Percentiles rank a stretch among this genome's conserved stretches.
These are phyloP conservation scores for Globisporangium polare DNA, from an alignment of 352 stramenopile genomes.

Conservation along the genomic window DNA sequence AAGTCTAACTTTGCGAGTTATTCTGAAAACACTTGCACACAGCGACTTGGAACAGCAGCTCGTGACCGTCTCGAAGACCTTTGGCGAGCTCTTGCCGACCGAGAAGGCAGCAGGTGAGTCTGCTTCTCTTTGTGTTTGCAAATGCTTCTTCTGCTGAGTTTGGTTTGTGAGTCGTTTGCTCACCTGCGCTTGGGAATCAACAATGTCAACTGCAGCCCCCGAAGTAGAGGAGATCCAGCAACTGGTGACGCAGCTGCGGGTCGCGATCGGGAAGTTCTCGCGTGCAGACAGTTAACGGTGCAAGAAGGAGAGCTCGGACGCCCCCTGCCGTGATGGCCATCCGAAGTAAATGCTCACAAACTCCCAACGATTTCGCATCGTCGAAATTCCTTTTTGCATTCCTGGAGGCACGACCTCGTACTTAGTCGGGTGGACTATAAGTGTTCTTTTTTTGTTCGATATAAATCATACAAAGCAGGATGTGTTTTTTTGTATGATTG, in stretches of 20 bases:
- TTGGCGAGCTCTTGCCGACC: conserved; percentile 14
- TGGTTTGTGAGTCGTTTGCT: background rate
- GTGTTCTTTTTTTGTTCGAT: too few species aligned
- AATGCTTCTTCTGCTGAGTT: conserved; percentile 3
- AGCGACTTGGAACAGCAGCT: conserved; percentile 32
- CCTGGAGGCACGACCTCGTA: background rate
- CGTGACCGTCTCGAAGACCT: conserved; percentile 13
- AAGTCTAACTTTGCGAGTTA: background rate
- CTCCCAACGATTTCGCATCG: too few species aligned
- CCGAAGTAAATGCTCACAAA: background rate
- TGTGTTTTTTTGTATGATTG: too few species aligned
- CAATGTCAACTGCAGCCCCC: conserved; percentile 12
- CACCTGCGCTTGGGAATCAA: background rate
- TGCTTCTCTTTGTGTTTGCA: background rate
- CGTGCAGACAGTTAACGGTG: background rate
- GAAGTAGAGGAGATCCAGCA: conserved; percentile 40
- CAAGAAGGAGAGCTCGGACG: background rate
- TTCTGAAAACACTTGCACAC: background rate
- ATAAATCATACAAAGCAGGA: too few species aligned
- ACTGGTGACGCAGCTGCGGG: conserved; percentile 28
- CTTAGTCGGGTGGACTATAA: too few species aligned
- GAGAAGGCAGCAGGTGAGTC: conserved; percentile 12
- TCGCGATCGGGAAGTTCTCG: conserved; percentile 26
- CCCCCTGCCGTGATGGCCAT: background rate
- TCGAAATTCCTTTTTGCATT: too few species aligned